Base-by-base conservation (phyloP, 495 filamentous ascomycete species). In the Hypoxylon fragiforme region DNA sequence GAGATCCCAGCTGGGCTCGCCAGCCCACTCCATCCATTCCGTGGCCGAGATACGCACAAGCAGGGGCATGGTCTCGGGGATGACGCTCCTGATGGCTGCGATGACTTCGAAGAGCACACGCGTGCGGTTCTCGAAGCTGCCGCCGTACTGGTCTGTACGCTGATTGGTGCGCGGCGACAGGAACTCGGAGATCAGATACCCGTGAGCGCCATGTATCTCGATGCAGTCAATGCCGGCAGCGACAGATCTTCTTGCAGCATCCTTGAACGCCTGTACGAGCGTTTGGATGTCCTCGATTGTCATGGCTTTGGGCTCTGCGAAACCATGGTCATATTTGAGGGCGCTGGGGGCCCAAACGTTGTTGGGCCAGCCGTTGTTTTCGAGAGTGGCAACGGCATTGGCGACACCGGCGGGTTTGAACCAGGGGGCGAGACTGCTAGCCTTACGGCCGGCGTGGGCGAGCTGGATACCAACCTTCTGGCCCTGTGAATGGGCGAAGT, bases 361-460 rank as follows among this genome's bases (percentile, higher is more conserved):
- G 13, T 85, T 77, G 0, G 81, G 82, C 90, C 90, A 95, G 22
- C 77, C 77, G 12, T 80, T 80, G n/a, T 77, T 70, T 43, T 76
- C 70, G 7, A 74, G 70, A 0, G 79, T 73, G 8, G 76, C 75
- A 7, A 82, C 63, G 21, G 72, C 70, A 39, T 55, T 61, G 28
- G 41, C 39, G 13, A 36, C 38, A 34, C 6, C 49, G 21, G 35
- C 26, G 41, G 39, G 41, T 24, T 64, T 70, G 12, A 85, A 38
- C 85, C 85, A 90, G 0, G 86, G 86, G 0, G 84, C 75, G 1
- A 83, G 63, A 0, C 77, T 82, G 57, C 81, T 84, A 1, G 81
- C 86, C 68, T 92, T 92, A 35, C 88, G 78, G 11, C 88, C 88
- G 15, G 87, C 86, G 62, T 92, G 88, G 2, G 73, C 83, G 8